These are phyloP conservation scores for Brassica balearica DNA, from an alignment of 441 rosid species.

Conservation along the genomic window DNA sequence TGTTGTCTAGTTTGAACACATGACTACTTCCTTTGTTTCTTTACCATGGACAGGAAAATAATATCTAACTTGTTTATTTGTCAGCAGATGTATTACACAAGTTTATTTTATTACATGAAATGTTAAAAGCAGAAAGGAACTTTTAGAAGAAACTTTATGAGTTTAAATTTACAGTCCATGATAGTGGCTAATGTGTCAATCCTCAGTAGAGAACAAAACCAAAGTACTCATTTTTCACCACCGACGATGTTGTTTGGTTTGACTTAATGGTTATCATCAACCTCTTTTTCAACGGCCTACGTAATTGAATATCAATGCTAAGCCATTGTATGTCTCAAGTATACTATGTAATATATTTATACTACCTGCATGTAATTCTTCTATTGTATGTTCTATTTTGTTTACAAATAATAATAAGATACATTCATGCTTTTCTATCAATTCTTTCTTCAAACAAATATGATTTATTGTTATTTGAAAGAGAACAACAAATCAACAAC, in stretches of 20 bases:
- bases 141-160: neutral
- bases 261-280: constrained; percentile 3
- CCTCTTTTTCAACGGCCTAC: constrained; percentile 3
- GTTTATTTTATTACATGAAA: neutral
- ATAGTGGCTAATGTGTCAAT: neutral
- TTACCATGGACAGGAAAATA: neutral
- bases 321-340: neutral
- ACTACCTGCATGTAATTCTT: no score
- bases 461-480: neutral
- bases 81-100: constrained; percentile 19
- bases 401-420: no score
- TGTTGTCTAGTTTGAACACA: neutral
- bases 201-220: constrained; percentile 27
- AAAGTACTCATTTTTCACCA: constrained; percentile 25
- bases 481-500: neutral
- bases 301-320: neutral
- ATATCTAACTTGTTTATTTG: neutral
- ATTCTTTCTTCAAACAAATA: neutral
- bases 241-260: constrained; percentile 21
- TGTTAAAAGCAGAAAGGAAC: neutral
- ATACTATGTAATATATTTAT: neutral
- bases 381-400: no score
- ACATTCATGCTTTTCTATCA: no score
- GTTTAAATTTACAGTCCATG: neutral
- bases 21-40: neutral